Percentiles rank a stretch among this genome's conserved stretches.
Conservation (phyloP, 129 eudicot genomes). For the Glebionis coronaria region DNA sequence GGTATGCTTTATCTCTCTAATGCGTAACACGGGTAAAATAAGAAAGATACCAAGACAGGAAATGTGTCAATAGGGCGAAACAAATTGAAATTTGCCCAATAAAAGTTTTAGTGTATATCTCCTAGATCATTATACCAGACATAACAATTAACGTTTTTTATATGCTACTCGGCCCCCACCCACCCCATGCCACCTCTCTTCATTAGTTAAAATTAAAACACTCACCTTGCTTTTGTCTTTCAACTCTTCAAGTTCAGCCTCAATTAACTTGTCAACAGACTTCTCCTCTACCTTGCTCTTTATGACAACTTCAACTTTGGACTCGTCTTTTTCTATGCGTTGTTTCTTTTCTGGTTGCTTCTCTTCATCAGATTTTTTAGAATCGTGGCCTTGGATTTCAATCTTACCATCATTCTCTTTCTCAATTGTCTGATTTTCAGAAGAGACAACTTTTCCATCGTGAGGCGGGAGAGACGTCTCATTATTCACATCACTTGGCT, state of each 20-base stretch:
- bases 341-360: constrained; percentile 69
- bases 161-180: too few relatives aligned
- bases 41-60: too few relatives aligned
- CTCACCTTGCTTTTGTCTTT: constrained; percentile 89
- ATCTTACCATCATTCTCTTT: constrained; percentile 27
- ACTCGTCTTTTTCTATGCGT: constrained; percentile 35
- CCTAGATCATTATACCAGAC: background rate
- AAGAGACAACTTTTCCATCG: constrained; percentile 14
- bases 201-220: background rate
- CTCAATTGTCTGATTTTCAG: constrained; percentile 28
- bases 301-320: constrained; percentile 28
- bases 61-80: background rate
- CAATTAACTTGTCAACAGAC: constrained; percentile 83
- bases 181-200: background rate
- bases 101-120: too few relatives aligned
- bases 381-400: constrained; percentile 6
- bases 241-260: constrained; percentile 80
- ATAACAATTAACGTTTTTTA: too few relatives aligned
- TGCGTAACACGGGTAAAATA: too few relatives aligned
- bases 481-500: constrained; percentile 18
- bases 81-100: background rate
- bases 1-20: too few relatives aligned
- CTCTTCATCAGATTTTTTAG: constrained; percentile 32
- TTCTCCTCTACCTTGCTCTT: constrained; percentile 39
- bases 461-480: constrained; percentile 14